Evolutionary conservation across 1,284 basidiomycete species (phyloP).

Genomic region (Thelephora terrestris): DNA sequence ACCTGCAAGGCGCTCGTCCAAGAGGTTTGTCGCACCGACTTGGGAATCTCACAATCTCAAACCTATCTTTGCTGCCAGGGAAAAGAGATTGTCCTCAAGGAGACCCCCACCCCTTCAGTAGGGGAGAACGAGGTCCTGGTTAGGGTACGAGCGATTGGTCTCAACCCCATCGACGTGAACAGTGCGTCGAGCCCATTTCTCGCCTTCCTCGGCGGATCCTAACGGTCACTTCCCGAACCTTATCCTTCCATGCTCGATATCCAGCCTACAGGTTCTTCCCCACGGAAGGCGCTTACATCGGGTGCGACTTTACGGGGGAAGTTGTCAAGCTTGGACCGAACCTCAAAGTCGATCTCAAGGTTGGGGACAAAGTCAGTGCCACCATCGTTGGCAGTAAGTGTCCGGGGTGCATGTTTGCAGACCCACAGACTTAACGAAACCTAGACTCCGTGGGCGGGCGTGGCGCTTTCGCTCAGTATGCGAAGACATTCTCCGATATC

Average conservation of each 20-base stretch:
- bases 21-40: too few relatives aligned
- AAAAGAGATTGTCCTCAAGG: conserved; percentile 5
- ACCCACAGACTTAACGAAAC: not conserved
- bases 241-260: not conserved
- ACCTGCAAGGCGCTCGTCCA: too few relatives aligned
- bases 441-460: conserved; percentile 6
- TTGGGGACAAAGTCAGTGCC: conserved; percentile 17
- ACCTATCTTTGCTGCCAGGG: too few relatives aligned
- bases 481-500: conserved; percentile 22
- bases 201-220: not conserved
- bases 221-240: not conserved
- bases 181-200: conserved; percentile 16
- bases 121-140: conserved; percentile 16
- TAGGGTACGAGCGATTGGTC: conserved; percentile 13
- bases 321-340: conserved; percentile 16
- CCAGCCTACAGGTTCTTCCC: not conserved
- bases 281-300: conserved; percentile 11
- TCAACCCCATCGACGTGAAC: conserved; percentile 18
- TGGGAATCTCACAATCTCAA: too few relatives aligned
- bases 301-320: conserved; percentile 15
- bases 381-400: conserved; percentile 13
- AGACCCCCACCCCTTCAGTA: conserved; percentile 9
- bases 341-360: conserved; percentile 7
- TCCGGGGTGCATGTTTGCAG: conserved; percentile 1
- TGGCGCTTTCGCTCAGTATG: conserved; percentile 31